Base-by-base conservation (phyloP, 2,329 filamentous ascomycete species). In the Apiospora sp. region DNA sequence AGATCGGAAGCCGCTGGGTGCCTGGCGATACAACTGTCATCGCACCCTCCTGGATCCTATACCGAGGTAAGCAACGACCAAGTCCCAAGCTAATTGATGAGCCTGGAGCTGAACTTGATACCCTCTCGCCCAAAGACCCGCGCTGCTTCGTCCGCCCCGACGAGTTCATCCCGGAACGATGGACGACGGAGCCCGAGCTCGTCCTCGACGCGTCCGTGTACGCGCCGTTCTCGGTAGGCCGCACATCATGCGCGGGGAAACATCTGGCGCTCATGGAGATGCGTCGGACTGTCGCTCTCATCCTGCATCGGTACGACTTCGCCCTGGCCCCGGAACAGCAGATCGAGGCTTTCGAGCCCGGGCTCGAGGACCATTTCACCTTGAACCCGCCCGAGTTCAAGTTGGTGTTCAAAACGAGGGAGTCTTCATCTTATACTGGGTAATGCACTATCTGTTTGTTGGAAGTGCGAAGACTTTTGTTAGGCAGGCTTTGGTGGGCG, bases 201-300 rank as follows among this genome's bases (percentile, higher is more conserved):
- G 72, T 72, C 22, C 72, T 72, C 19, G 75, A 81, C 30, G 77
- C 75, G 24, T 70, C 74, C 0, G 76, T 73, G 0, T 80, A 78
- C 70, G 74, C 75, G 1, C 79, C 79, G 2, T 81, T 81, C 44
- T 77, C 76, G n/a, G 61, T 74, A 19, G 79, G 82, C 3, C 77
- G 75, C 1, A 80, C 80, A 68, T 79, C 80, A 6, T 83, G 82
- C 54, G 80, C 80, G 1, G 83, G 83, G 0, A 83, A 82, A 72
- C 78, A 80, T 71, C 75, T 84, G 1, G 82, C 77, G 0, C 73
- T 84, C 49, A 81, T 82, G 78, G 81, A 83, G 71, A n/a, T 74
- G 4, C 41, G 73, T 41, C 44, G 49, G 22, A 68, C 70, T 24
- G 44, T 54, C 14, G 37, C 67, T 3, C 61, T 34, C 41, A 73